A percentile compares a stretch with the other conserved stretches of the same genome.
Evolutionary conservation across 73 alveolate genomes (phyloP).

Genomic region (Breviolum minutum): DNA sequence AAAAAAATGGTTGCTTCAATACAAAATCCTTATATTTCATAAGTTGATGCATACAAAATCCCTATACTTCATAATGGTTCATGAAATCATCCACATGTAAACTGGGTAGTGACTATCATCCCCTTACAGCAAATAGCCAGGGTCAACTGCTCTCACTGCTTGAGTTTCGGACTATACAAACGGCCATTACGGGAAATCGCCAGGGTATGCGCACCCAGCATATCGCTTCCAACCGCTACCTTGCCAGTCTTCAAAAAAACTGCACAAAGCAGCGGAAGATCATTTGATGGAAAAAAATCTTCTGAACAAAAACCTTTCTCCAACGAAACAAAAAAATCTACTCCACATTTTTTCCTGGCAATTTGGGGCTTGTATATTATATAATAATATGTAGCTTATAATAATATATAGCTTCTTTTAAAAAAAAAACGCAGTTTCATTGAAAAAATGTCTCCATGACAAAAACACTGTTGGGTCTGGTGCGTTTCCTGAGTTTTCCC

Average conservation of each 20-base stretch:
- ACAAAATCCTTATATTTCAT: no score
- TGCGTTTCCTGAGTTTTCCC: neutral
- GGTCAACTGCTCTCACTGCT: no score
- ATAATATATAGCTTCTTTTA: neutral
- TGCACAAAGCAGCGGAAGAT: neutral
- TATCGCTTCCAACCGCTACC: slow-evolving; percentile 94
- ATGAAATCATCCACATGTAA: no score
- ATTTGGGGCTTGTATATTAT: no score
- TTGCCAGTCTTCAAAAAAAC: neutral
- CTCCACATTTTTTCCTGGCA: no score
- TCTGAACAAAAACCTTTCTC: neutral
- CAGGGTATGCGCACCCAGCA: slow-evolving; percentile 91
- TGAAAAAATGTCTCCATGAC: no score
- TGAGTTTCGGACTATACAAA: slow-evolving; percentile 24
- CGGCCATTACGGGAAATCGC: slow-evolving; percentile 89
- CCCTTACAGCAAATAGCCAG: no score
- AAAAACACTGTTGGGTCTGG: neutral
- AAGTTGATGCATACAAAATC: no score
- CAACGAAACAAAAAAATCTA: no score
- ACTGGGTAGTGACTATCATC: neutral
- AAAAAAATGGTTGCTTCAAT: no score
- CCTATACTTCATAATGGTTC: no score
- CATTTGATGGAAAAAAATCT: neutral
- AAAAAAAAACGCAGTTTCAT: neutral
- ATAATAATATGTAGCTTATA: neutral